Evolutionary conservation across 306 rosid genomes (phyloP).

Genomic region (Sesbania bispinosa): DNA sequence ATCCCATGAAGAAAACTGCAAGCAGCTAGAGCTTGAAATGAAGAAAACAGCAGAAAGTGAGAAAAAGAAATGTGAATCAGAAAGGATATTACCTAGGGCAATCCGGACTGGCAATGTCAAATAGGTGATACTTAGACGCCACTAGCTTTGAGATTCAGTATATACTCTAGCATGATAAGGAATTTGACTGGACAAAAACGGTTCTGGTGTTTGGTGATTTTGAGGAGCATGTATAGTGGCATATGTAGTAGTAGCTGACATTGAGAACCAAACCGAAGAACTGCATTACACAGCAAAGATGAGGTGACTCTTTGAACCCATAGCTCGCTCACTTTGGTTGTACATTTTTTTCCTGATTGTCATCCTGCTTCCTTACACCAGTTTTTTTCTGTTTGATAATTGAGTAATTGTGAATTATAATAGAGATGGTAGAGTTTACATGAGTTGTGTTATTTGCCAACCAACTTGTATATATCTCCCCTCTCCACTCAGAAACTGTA

Average conservation of each 20-base stretch:
- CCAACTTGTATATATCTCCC: slow-evolving; percentile 38
- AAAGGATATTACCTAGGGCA: slow-evolving; percentile 39
- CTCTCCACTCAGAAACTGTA: slow-evolving; percentile 19
- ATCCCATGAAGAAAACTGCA: slow-evolving; percentile 75
- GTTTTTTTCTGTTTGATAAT: slow-evolving; percentile 4
- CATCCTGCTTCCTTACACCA: background rate
- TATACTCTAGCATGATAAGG: slow-evolving; percentile 27
- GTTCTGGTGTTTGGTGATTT: slow-evolving; percentile 22
- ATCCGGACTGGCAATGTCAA: slow-evolving; percentile 52
- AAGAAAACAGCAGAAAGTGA: slow-evolving; percentile 63
- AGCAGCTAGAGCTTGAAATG: slow-evolving; percentile 69
- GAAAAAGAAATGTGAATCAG: slow-evolving; percentile 51
- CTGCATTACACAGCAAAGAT: slow-evolving; percentile 21
- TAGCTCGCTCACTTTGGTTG: background rate
- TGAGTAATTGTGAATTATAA: slow-evolving; percentile 8
- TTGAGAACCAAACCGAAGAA: slow-evolving; percentile 8
- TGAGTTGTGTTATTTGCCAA: slow-evolving; percentile 24
- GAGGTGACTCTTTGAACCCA: slow-evolving; percentile 22
- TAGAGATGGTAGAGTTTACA: slow-evolving; percentile 30
- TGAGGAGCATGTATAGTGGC: slow-evolving; percentile 25
- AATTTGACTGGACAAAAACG: slow-evolving; percentile 3
- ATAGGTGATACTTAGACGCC: slow-evolving; percentile 20
- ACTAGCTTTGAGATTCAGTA: slow-evolving; percentile 12
- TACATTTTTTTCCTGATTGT: background rate
- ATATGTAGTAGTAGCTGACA: slow-evolving; percentile 18